Conservation (phyloP, 805 yeast genomes). For the Cyberlindnera samutprakarnensis region DNA sequence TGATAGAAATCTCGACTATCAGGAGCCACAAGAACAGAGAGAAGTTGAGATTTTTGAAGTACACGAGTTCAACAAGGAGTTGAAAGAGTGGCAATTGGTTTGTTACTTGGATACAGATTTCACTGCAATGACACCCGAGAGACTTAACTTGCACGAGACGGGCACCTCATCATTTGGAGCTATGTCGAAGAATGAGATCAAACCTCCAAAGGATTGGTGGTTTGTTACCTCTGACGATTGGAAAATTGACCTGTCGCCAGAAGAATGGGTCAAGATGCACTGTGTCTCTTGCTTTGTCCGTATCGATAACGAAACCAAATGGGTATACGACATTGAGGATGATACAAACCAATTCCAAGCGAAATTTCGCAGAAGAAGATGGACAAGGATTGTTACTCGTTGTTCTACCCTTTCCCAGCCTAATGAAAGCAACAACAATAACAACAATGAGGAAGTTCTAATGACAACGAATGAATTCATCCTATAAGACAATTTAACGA, state of each 20-base stretch:
- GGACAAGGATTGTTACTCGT: conserved; percentile 43
- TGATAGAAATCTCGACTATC: conserved; percentile 29
- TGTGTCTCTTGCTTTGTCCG: conserved; percentile 40
- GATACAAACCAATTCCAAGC: conserved; percentile 23
- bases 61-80: conserved; percentile 41
- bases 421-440: neutral
- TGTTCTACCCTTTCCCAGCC: too few relatives aligned
- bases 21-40: conserved; percentile 36
- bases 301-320: conserved; percentile 69
- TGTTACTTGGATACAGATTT: conserved; percentile 52
- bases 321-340: conserved; percentile 64
- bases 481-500: too few relatives aligned
- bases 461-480: neutral
- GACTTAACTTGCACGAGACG: conserved; percentile 13
- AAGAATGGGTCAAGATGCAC: conserved; percentile 51
- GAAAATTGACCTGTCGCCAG: conserved; percentile 60
- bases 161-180: neutral
- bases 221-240: conserved; percentile 42
- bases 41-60: conserved; percentile 64
- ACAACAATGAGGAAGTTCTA: neutral
- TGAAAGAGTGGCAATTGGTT: conserved; percentile 55
- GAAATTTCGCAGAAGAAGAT: conserved; percentile 54
- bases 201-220: conserved; percentile 56
- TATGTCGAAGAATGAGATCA: conserved; percentile 21
- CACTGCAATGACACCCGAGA: conserved; percentile 37